phyloP scores from a whole-genome alignment of 2,329 filamentous ascomycete genomes.

The Ascochyta viciae-villosae region DNA sequence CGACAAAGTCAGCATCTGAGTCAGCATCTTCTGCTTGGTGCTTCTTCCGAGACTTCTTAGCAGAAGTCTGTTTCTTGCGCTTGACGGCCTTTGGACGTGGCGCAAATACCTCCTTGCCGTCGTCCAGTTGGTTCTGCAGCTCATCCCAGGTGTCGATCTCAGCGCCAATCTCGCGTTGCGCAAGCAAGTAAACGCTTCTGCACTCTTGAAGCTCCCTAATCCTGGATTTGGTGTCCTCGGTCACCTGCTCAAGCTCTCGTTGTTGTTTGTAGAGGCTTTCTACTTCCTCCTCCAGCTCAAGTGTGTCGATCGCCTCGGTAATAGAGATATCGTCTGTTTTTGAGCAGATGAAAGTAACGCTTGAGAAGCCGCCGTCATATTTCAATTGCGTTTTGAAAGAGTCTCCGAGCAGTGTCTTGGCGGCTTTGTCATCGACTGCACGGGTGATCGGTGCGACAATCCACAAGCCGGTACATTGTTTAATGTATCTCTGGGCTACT shows the following conservation, averaged over 20 bases:
- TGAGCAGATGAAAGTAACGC: slow-evolving; percentile 67
- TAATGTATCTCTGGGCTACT: slow-evolving; percentile 66
- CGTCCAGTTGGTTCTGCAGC: slow-evolving; percentile 47
- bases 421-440: slow-evolving; percentile 66
- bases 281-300: slow-evolving; percentile 47
- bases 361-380: slow-evolving; percentile 62
- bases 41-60: slow-evolving; percentile 28
- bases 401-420: slow-evolving; percentile 63
- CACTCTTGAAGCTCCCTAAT: slow-evolving; percentile 41
- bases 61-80: slow-evolving; percentile 47
- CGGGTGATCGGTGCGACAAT: slow-evolving; percentile 68
- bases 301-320: slow-evolving; percentile 52
- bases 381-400: slow-evolving; percentile 66
- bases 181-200: slow-evolving; percentile 44
- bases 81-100: slow-evolving; percentile 46
- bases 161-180: slow-evolving; percentile 50
- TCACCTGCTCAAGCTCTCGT: slow-evolving; percentile 22
- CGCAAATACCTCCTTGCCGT: slow-evolving; percentile 54
- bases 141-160: slow-evolving; percentile 57
- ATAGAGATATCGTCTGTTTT: slow-evolving; percentile 69
- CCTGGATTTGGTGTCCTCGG: slow-evolving; percentile 26
- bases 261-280: slow-evolving; percentile 36
- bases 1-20: slow-evolving; percentile 28
- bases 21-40: slow-evolving; percentile 17
- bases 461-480: slow-evolving; percentile 66